Evolutionary conservation across 2,329 filamentous ascomycete genomes (phyloP).

Genomic region (Chaetomiaceae sp.): DNA sequence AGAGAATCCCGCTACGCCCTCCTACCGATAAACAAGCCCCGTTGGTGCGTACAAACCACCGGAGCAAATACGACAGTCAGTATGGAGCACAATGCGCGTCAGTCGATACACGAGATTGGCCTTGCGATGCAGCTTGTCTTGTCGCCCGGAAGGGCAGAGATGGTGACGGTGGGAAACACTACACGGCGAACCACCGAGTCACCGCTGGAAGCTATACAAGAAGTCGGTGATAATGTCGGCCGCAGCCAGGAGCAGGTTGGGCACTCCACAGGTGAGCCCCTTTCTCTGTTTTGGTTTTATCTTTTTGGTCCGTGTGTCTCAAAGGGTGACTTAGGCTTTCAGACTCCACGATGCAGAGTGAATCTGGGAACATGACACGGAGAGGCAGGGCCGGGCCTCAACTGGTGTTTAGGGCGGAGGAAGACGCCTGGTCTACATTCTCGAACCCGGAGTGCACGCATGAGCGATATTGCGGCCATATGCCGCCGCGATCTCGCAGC

Average conservation of each 20-base stretch:
- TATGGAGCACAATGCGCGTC: neutral
- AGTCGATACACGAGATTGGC: constrained; percentile 5
- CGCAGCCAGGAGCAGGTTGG: neutral
- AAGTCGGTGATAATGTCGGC: neutral
- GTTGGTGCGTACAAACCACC: neutral
- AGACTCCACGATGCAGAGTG: neutral
- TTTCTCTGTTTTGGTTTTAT: neutral
- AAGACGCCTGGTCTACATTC: constrained; percentile 2
- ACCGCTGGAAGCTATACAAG: neutral
- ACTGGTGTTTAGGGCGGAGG: neutral
- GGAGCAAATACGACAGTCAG: neutral
- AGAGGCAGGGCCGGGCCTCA: neutral
- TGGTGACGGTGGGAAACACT: constrained; percentile 2
- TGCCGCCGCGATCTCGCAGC: neutral
- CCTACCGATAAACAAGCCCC: neutral
- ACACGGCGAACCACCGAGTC: neutral
- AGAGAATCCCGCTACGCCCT: neutral
- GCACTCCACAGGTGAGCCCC: neutral
- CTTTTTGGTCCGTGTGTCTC: too few relatives aligned
- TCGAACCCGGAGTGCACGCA: neutral
- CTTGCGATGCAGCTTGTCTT: constrained; percentile 4
- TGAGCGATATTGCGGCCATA: neutral
- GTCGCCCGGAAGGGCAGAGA: neutral
- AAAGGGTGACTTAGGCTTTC: neutral
- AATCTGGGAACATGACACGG: neutral